A percentile compares a stretch with the other conserved stretches of the same genome.
Conservation (phyloP, 2,329 filamentous ascomycete genomes). For the Xylariaceae sp. region DNA sequence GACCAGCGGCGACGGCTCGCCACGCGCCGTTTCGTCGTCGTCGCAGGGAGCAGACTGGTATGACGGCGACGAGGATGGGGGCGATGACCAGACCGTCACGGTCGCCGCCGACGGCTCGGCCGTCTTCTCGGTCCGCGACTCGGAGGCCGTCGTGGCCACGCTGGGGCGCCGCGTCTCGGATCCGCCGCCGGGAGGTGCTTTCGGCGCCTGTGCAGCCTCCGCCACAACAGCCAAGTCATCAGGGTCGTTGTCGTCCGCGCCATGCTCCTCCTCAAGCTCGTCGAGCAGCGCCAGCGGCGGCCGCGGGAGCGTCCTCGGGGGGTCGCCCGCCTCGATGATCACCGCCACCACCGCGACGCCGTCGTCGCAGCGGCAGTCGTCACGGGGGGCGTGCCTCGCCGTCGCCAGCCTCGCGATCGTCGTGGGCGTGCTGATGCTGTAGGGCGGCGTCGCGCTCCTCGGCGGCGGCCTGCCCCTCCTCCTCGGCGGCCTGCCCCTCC, state of each 20-base stretch:
- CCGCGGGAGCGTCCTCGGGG: too few species aligned
- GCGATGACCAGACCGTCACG: constrained; percentile 22
- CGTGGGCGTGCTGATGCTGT: constrained; percentile 5
- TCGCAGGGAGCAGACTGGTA: too few species aligned
- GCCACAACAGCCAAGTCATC: too few species aligned
- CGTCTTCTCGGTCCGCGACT: constrained; percentile 32
- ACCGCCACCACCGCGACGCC: background rate
- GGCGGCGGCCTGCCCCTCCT: too few species aligned
- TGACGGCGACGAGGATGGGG: too few species aligned
- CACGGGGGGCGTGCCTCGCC: background rate
- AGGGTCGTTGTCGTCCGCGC: too few species aligned
- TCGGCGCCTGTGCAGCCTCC: too few species aligned
- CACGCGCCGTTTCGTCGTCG: constrained; percentile 22
- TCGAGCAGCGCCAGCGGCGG: background rate
- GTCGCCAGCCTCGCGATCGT: constrained; percentile 1
- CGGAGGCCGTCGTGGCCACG: constrained; percentile 37
- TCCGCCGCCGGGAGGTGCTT: too few species aligned
- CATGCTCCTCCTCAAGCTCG: too few species aligned
- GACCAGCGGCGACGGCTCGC: constrained; percentile 31
- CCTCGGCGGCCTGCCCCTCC: too few species aligned
- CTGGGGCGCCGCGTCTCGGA: constrained; percentile 26
- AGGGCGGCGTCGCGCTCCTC: constrained; percentile 2
- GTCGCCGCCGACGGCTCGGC: constrained; percentile 27
- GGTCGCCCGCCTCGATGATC: too few species aligned
- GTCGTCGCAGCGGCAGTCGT: background rate